Conservation (phyloP, 495 filamentous ascomycete species). For the Clohesyomyces aquaticus region DNA sequence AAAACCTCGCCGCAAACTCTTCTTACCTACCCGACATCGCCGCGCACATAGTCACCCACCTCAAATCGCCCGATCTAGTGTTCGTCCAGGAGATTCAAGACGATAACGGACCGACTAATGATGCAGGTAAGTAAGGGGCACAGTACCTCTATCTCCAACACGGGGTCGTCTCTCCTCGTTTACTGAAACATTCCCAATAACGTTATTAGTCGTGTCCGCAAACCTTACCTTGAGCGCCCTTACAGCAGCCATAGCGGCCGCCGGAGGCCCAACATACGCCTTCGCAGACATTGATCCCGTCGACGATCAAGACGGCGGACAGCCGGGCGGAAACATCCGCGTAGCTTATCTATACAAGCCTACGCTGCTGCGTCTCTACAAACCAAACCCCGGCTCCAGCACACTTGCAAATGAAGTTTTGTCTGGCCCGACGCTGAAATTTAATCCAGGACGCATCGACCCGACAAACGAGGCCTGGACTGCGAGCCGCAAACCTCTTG, state of each 20-base stretch:
- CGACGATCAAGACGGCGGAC: conserved; percentile 58
- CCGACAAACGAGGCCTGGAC: conserved; percentile 58
- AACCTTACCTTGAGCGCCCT: conserved; percentile 55
- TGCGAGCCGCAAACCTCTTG: conserved; percentile 60
- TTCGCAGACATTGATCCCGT: conserved; percentile 56
- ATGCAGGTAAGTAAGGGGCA: conserved; percentile 50
- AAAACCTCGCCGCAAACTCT: conserved; percentile 58
- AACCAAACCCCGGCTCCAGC: conserved; percentile 52
- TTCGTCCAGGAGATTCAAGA: conserved; percentile 68
- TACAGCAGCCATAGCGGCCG: conserved; percentile 46
- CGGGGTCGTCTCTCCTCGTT: too few relatives aligned
- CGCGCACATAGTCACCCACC: conserved; percentile 57
- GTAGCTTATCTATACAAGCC: conserved; percentile 64
- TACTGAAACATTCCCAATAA: too few relatives aligned
- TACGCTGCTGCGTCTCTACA: conserved; percentile 53
- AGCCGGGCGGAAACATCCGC: conserved; percentile 68
- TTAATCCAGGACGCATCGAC: conserved; percentile 64
- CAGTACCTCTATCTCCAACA: too few relatives aligned
- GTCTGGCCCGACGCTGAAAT: conserved; percentile 54
- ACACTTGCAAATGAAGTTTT: conserved; percentile 55
- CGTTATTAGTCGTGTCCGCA: conserved; percentile 46
- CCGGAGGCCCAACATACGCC: conserved; percentile 51
- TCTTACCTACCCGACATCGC: conserved; percentile 55
- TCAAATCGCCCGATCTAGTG: conserved; percentile 58
- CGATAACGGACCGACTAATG: conserved; percentile 56